phyloP scores from a whole-genome alignment of 345 rosid genomes.

The Murraya paniculata region DNA sequence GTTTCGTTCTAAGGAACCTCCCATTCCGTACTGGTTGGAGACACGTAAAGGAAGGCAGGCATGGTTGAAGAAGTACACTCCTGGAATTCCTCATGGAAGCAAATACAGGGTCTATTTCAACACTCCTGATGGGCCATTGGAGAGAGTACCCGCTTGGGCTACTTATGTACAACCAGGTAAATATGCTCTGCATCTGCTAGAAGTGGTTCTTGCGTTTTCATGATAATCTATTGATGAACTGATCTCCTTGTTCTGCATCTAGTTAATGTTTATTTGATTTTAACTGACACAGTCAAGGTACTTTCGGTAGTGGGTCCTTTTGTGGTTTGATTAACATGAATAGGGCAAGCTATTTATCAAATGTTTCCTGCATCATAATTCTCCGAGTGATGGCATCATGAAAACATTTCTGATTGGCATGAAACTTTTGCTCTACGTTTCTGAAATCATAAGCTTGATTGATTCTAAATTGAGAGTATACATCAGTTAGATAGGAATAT shows the following conservation, averaged over 20 bases:
- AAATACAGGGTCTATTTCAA: constrained; percentile 89
- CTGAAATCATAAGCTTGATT: not conserved
- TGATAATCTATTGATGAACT: not conserved
- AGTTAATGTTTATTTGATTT: not conserved
- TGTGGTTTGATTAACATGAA: not conserved
- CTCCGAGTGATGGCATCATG: not conserved
- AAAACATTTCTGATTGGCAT: not conserved
- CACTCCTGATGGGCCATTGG: constrained; percentile 85
- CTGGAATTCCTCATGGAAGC: constrained; percentile 90
- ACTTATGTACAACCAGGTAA: constrained; percentile 90
- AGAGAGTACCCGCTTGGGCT: constrained; percentile 97
- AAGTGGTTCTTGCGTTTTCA: constrained; percentile 15
- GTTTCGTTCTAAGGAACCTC: constrained; percentile 65
- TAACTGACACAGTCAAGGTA: not conserved
- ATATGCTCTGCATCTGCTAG: constrained; percentile 4
- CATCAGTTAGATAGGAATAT: not conserved
- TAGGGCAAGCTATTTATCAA: not conserved
- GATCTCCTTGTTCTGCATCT: not conserved
- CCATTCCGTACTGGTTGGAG: constrained; percentile 89
- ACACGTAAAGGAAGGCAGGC: constrained; percentile 94
- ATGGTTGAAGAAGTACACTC: constrained; percentile 81
- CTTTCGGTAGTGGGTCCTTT: not conserved
- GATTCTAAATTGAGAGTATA: not conserved
- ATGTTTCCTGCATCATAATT: not conserved
- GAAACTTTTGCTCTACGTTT: not conserved